Evolutionary conservation across 1,284 basidiomycete genomes (phyloP).

Genomic region (Rhodotorula sp.): DNA sequence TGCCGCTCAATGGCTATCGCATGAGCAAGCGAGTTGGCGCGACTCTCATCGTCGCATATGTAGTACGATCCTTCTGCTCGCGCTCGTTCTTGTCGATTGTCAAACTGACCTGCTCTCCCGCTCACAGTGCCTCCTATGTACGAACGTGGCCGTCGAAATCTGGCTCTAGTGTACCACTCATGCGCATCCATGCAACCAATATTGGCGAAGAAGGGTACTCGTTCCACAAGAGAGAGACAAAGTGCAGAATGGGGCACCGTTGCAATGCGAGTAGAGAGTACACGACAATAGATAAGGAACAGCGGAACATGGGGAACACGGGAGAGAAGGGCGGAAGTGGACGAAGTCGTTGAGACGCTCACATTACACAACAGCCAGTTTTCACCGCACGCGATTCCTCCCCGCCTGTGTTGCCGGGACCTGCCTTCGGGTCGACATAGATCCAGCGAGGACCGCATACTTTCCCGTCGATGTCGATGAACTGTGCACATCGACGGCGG

Average conservation of each 20-base stretch:
- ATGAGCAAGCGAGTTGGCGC: slow-evolving; percentile 77
- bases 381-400: not conserved
- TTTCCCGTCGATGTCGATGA: slow-evolving; percentile 38
- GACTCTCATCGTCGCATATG: slow-evolving; percentile 71
- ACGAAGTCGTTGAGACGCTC: not conserved
- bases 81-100: no score
- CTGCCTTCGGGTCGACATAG: slow-evolving; percentile 33
- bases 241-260: not conserved
- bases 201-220: not conserved
- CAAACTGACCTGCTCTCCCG: slow-evolving; percentile 49
- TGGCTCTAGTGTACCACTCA: slow-evolving; percentile 5
- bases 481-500: not conserved
- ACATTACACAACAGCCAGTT: slow-evolving; percentile 16
- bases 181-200: not conserved
- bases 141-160: slow-evolving; percentile 33
- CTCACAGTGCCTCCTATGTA: slow-evolving; percentile 18
- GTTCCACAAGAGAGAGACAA: not conserved
- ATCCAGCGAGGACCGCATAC: slow-evolving; percentile 34
- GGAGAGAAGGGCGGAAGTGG: no score
- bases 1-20: slow-evolving; percentile 78
- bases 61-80: slow-evolving; percentile 35
- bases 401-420: not conserved
- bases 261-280: not conserved
- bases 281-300: not conserved
- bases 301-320: not conserved